phyloP scores from a whole-genome alignment of 768 basidiomycete species.

The Polyporus arcularius region DNA sequence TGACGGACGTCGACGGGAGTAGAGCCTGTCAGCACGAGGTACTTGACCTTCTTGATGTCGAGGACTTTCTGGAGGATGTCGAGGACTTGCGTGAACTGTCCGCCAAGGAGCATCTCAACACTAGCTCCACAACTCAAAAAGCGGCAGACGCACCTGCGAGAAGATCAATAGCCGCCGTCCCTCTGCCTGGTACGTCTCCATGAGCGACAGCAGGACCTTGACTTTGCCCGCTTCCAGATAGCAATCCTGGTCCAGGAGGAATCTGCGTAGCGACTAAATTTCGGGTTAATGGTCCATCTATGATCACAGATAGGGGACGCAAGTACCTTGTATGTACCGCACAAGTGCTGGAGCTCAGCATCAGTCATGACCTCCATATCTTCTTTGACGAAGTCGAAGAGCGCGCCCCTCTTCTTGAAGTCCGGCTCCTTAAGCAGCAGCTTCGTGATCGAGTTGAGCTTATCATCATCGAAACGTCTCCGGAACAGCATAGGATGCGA shows the following conservation, averaged over 20 bases:
- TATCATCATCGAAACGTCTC: slow-evolving; percentile 75
- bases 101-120: neutral
- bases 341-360: slow-evolving; percentile 88
- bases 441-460: slow-evolving; percentile 72
- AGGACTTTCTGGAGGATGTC: slow-evolving; percentile 89
- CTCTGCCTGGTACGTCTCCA: slow-evolving; percentile 65
- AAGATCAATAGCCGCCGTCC: slow-evolving; percentile 89
- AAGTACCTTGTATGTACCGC: slow-evolving; percentile 80
- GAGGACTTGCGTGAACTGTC: slow-evolving; percentile 91
- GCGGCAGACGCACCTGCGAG: slow-evolving; percentile 68
- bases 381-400: slow-evolving; percentile 88
- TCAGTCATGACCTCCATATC: slow-evolving; percentile 99
- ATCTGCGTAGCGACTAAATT: slow-evolving; percentile 67
- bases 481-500: slow-evolving; percentile 97
- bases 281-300: neutral
- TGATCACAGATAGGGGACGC: slow-evolving; percentile 1
- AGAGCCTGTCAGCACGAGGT: slow-evolving; percentile 85
- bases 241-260: slow-evolving; percentile 68
- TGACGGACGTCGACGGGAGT: slow-evolving; percentile 95
- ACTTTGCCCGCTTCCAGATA: slow-evolving; percentile 92
- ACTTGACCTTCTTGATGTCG: slow-evolving; percentile 69
- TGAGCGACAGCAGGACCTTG: slow-evolving; percentile 65
- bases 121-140: neutral
- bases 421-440: slow-evolving; percentile 89
- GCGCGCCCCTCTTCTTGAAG: slow-evolving; percentile 79